Conservation (phyloP, 805 yeast genomes). For the Spathaspora passalidarum region DNA sequence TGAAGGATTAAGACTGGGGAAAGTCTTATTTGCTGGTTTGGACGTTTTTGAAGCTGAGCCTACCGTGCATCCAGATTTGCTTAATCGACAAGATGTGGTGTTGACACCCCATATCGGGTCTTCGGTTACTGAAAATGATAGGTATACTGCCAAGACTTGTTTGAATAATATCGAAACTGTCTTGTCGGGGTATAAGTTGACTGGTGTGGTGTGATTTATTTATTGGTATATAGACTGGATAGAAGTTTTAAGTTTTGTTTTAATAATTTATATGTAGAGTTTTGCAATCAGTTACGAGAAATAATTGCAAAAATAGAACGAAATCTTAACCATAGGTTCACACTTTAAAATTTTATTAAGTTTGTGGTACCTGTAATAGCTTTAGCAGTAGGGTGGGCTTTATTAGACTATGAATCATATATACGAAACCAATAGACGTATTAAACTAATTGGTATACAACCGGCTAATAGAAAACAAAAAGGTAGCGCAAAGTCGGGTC, state of each 20-base stretch:
- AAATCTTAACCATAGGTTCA: constrained; percentile 2
- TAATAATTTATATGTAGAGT: not conserved
- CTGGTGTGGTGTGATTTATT: constrained; percentile 11
- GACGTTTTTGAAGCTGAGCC: constrained; percentile 76
- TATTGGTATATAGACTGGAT: not conserved
- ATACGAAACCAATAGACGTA: too few relatives aligned
- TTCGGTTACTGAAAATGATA: constrained; percentile 54
- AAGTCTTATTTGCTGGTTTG: constrained; percentile 62
- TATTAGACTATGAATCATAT: too few relatives aligned
- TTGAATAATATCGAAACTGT: constrained; percentile 52
- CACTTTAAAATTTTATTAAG: too few relatives aligned
- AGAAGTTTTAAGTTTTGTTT: not conserved
- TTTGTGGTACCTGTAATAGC: too few relatives aligned
- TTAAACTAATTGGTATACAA: too few relatives aligned
- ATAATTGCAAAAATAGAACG: not conserved
- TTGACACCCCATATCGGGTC: constrained; percentile 74
- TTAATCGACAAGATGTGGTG: constrained; percentile 59
- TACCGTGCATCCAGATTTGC: constrained; percentile 45
- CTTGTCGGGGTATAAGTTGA: constrained; percentile 12
- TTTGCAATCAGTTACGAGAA: not conserved
- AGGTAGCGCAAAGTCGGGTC: too few relatives aligned
- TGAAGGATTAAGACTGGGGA: constrained; percentile 56
- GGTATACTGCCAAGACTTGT: constrained; percentile 48
- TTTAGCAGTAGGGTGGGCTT: too few relatives aligned
- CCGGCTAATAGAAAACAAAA: too few relatives aligned